These are phyloP conservation scores for Hortiboletus flavorubellus DNA, from an alignment of 768 basidiomycete species.

Conservation along the genomic window DNA sequence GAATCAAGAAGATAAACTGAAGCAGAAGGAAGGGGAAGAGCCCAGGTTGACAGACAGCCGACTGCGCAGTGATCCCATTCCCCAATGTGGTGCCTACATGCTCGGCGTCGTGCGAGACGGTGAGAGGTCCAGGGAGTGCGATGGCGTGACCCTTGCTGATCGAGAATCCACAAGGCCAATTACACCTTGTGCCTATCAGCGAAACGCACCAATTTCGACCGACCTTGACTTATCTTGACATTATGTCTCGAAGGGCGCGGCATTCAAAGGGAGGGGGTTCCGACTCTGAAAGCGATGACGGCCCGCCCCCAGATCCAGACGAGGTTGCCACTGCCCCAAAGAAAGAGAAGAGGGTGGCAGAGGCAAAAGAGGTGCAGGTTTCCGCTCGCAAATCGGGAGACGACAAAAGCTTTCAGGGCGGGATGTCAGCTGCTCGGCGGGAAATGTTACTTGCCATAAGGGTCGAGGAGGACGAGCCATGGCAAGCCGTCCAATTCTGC, in stretches of 20 bases:
- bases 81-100: slow-evolving; percentile 63
- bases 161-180: slow-evolving; percentile 39
- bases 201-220: slow-evolving; percentile 83
- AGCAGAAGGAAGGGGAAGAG: slow-evolving; percentile 49
- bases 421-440: slow-evolving; percentile 64
- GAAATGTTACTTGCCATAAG: slow-evolving; percentile 77
- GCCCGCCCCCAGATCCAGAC: slow-evolving; percentile 77
- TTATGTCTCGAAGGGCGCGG: slow-evolving; percentile 59
- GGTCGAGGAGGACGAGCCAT: slow-evolving; percentile 73
- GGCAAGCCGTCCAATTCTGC: slow-evolving; percentile 66
- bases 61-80: slow-evolving; percentile 68
- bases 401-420: slow-evolving; percentile 61
- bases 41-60: slow-evolving; percentile 67
- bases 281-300: slow-evolving; percentile 76
- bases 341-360: slow-evolving; percentile 60
- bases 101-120: slow-evolving; percentile 76
- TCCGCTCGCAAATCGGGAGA: slow-evolving; percentile 64
- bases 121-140: slow-evolving; percentile 29
- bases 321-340: slow-evolving; percentile 45
- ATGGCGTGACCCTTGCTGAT: slow-evolving; percentile 10
- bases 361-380: slow-evolving; percentile 75
- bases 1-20: slow-evolving; percentile 56
- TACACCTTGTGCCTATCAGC: slow-evolving; percentile 75
- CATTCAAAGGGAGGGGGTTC: slow-evolving; percentile 45
- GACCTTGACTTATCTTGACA: slow-evolving; percentile 76